Evolutionary conservation across 2,329 filamentous ascomycete species (phyloP), one percentile per base, ranked within the genome.

Genomic region (Hortaea werneckii): DNA sequence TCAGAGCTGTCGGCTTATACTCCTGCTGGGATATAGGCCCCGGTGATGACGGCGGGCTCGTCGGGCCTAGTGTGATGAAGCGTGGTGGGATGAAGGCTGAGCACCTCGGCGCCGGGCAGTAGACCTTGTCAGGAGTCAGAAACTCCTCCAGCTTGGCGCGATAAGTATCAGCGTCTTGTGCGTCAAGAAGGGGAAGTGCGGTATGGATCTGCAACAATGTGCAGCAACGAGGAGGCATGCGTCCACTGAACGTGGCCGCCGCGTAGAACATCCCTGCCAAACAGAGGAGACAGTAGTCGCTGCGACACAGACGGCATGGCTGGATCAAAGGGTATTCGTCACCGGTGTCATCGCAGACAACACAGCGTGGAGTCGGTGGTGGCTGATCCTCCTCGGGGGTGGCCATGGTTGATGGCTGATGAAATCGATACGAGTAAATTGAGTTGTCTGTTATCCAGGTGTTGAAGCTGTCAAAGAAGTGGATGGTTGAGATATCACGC

Each of bases 181-280:
- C 10, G 0, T 62, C 60, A 28, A 75, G 55, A 40, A 63, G 54
- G 1, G 59, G 57, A 5, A 59, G 55, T 4, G 64, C 64, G 28
- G 66, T 53, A 26, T 68, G 65, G n/a, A 72, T 55, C 40, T 69
- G 69, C 7, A 76, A 61, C 6, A 66, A 56, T 4, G 41, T 53
- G 49, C 70, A 73, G 55, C 74, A 76, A 27, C 62, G 60, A 3
- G 70, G 68, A 2, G 70, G 71, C 71, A 73, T 73, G 27, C 59
- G 56, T 0, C 60, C 53, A 35, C 60, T 55, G 44, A 71, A 62
- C 30, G 57, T 61, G 46, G 61, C 67, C 10, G 69, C 68, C 5
- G 58, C 51, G 0, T 65, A 49, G 53, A 74, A 74, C 63, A 70
- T 67, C 4, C 51, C 45, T 41, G 58, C 64, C 10, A 72, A 49